A percentile compares a stretch with the other conserved stretches of the same genome.
Evolutionary conservation across 83 land plant species (phyloP).

Genomic region (Thuja plicata): DNA sequence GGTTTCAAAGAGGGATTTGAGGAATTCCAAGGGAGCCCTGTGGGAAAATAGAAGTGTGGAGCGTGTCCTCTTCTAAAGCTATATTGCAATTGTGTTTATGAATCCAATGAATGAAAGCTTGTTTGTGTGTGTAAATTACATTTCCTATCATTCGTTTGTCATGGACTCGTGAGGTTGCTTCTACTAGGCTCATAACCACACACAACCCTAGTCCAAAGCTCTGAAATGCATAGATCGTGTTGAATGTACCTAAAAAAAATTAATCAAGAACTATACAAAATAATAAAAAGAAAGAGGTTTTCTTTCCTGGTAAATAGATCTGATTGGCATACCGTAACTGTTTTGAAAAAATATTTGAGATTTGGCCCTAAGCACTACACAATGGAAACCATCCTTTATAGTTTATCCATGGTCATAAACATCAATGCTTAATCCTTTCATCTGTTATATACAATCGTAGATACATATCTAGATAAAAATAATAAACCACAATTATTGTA

Average conservation of each 20-base stretch:
- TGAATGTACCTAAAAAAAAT: neutral
- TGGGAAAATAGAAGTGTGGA: too few relatives aligned
- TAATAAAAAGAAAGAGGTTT: neutral
- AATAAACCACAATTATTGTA: too few relatives aligned
- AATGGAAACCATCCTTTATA: neutral
- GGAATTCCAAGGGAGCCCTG: too few relatives aligned
- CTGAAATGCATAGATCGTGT: neutral
- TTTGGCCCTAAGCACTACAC: neutral
- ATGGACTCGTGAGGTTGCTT: neutral
- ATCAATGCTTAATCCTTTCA: neutral
- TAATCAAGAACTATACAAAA: neutral
- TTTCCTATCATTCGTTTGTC: neutral
- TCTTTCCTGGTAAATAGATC: neutral
- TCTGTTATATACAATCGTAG: neutral
- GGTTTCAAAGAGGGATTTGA: too few relatives aligned
- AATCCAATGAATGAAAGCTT: too few relatives aligned
- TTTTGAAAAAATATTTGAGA: too few relatives aligned
- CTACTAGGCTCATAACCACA: neutral
- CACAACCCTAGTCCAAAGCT: neutral
- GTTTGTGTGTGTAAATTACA: too few relatives aligned
- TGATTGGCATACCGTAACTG: neutral
- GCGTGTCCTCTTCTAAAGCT: too few relatives aligned
- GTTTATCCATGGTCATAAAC: neutral
- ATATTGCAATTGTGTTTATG: too few relatives aligned
- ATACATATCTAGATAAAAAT: neutral